Evolutionary conservation across 2,329 filamentous ascomycete species (phyloP).

Genomic region (Colletotrichum sojae): DNA sequence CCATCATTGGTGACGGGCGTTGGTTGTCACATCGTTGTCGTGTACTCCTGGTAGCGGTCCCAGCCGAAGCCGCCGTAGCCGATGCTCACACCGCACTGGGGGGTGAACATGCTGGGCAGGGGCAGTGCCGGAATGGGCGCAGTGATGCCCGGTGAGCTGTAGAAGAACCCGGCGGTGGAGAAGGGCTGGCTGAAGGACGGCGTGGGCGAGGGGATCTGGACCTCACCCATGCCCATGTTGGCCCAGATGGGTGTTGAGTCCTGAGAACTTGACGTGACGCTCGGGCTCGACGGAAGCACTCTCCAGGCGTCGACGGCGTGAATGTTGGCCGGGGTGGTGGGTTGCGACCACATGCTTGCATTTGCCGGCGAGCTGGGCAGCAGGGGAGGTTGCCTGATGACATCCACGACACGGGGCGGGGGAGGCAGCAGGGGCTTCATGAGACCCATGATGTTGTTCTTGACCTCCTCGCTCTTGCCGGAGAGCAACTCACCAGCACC

Average conservation of each 20-base stretch:
- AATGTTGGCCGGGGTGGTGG: conserved; percentile 74
- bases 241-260: conserved; percentile 86
- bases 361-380: conserved; percentile 85
- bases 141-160: conserved; percentile 82
- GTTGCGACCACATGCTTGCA: conserved; percentile 82
- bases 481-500: conserved; percentile 93
- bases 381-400: conserved; percentile 87
- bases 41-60: conserved; percentile 88
- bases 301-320: conserved; percentile 89
- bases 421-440: conserved; percentile 90
- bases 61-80: conserved; percentile 87
- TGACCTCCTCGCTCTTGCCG: conserved; percentile 94
- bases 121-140: conserved; percentile 83
- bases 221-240: conserved; percentile 80
- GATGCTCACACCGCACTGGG: conserved; percentile 85
- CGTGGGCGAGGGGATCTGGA: conserved; percentile 83
- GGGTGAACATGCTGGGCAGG: conserved; percentile 87
- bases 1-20: conserved; percentile 60
- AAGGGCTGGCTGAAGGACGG: conserved; percentile 85
- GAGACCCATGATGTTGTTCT: conserved; percentile 85
- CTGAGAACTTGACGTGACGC: conserved; percentile 77
- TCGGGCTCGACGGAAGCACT: conserved; percentile 90
- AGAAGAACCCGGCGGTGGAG: conserved; percentile 81
- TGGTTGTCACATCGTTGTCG: conserved; percentile 88
- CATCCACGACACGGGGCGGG: conserved; percentile 89